Base-by-base conservation (phyloP, 352 stramenopile species). In the Pythium folliculosum region DNA sequence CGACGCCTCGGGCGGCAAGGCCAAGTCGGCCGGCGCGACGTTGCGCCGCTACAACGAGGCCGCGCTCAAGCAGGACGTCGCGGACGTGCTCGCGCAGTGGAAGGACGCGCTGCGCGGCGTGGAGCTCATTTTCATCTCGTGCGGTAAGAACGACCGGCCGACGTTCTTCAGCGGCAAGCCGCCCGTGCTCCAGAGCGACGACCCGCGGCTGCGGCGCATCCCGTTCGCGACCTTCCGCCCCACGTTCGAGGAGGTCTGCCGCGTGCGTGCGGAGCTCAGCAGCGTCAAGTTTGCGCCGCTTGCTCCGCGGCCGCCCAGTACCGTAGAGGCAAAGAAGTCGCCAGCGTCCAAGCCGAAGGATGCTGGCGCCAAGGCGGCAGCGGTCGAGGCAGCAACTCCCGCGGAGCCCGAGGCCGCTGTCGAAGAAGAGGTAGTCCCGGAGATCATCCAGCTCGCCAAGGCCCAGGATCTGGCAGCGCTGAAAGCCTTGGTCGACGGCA, bases 11-110 rank as follows among this genome's bases (percentile, higher is more conserved):
- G 87, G 87, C 13, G 70, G 81, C 30, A 97, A 97, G 60, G 90
- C 94, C 43, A 98, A 98, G 68, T 97, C 89, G 0, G 88, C 97
- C 2, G 95, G 95, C 47, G 89, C 93, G 10, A 97, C 97, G 65
- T 74, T 99, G 53, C 84, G 95, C 63, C 77, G 95, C 51, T 96
- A 96, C 63, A 97, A 97, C 62, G 95, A 99, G 75, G 78, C 81
- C 14, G 78, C 83, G 51, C 77, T 99, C 21, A 92, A 97, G 55
- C 77, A 97, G 63, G 94, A 99, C 67, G 86, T 98, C 8, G 70
- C 78, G 9, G 69, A 83, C 22, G 78, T 96, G 22, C 77, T 98
- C 44, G 62, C 72, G 9, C 73, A 91, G 57, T 98, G 93, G 93
- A 92, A 94, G 48, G 65, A 79, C 19, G 27, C 80, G 51, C 65